Conservation (phyloP, 139 green algal species). For the Coccomyxa sp. region DNA sequence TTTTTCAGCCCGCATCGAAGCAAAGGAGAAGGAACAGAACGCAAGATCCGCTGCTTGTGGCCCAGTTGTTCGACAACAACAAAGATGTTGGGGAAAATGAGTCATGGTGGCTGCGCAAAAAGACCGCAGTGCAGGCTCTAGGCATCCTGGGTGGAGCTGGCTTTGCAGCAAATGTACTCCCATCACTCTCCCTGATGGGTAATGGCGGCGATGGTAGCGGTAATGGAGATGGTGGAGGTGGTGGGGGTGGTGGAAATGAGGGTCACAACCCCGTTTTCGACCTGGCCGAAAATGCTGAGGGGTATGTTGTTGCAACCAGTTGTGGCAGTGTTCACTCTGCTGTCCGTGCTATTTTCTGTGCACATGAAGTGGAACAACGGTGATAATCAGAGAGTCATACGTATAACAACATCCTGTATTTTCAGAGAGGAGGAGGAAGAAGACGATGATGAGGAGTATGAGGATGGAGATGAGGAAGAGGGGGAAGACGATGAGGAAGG, state of each 20-base stretch:
- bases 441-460: slow-evolving; percentile 17
- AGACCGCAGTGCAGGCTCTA: not conserved
- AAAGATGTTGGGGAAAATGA: no score
- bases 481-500: slow-evolving; percentile 18
- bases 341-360: not conserved
- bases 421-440: not conserved
- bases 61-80: no score
- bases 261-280: slow-evolving; percentile 17
- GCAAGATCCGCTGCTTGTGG: no score
- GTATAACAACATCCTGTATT: not conserved
- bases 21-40: no score
- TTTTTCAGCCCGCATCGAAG: no score
- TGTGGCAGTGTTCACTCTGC: not conserved
- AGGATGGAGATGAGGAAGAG: slow-evolving; percentile 16
- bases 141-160: not conserved
- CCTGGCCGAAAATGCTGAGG: slow-evolving; percentile 22
- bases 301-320: not conserved
- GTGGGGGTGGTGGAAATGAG: slow-evolving; percentile 29
- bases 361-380: not conserved
- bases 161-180: not conserved
- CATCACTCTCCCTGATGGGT: not conserved
- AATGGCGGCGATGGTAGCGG: slow-evolving; percentile 6
- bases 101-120: no score
- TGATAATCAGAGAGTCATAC: not conserved
- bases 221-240: slow-evolving; percentile 28